These are phyloP conservation scores for Salix exigua DNA, from an alignment of 345 rosid species.

Conservation along the genomic window DNA sequence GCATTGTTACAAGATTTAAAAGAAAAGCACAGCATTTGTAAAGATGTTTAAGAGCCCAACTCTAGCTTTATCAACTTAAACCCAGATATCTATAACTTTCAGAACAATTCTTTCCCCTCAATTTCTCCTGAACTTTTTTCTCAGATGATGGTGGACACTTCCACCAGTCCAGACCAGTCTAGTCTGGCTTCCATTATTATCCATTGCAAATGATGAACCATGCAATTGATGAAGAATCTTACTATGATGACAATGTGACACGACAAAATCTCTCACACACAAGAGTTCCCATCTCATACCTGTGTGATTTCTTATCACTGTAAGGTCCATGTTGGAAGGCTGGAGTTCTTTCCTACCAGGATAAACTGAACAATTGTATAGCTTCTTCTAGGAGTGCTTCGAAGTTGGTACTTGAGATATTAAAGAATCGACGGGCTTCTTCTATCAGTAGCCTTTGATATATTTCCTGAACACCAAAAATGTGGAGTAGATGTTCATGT, in stretches of 20 bases:
- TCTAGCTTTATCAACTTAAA: neutral
- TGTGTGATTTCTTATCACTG: too few species aligned
- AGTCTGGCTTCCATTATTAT: slow-evolving; percentile 60
- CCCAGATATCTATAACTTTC: neutral
- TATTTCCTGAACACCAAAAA: slow-evolving; percentile 31
- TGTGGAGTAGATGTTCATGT: slow-evolving; percentile 36
- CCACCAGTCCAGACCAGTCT: slow-evolving; percentile 72
- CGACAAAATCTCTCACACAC: neutral
- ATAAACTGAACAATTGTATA: too few species aligned
- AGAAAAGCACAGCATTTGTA: neutral
- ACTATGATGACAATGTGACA: neutral
- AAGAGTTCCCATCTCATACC: slow-evolving; percentile 33
- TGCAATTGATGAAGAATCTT: slow-evolving; percentile 26
- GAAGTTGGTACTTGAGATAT: slow-evolving; percentile 72
- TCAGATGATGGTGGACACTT: slow-evolving; percentile 23
- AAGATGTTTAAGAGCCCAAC: slow-evolving; percentile 7
- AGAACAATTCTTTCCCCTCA: neutral
- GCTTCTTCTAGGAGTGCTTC: slow-evolving; percentile 38
- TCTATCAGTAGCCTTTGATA: slow-evolving; percentile 47
- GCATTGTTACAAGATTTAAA: neutral
- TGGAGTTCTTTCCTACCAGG: slow-evolving; percentile 44
- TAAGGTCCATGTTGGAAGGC: too few species aligned
- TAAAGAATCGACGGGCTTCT: slow-evolving; percentile 79
- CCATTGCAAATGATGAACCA: slow-evolving; percentile 54
- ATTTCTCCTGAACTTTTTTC: slow-evolving; percentile 27